A percentile compares a stretch with the other conserved stretches of the same genome.
Conservation (phyloP, 192 early-diverging fungal species). For the Dispira parvispora region DNA sequence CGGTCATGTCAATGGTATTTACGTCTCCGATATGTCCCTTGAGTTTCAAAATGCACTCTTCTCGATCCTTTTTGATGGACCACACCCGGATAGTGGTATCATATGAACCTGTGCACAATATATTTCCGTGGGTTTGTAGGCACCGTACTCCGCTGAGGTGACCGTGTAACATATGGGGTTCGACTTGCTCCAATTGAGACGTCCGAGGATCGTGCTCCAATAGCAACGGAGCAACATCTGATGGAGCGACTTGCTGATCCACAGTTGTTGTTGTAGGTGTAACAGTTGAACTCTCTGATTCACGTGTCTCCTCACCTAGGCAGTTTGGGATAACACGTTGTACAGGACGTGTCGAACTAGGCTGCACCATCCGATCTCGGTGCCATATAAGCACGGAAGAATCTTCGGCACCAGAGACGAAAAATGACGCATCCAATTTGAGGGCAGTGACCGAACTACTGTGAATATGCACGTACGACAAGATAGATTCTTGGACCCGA, state of each 20-base stretch:
- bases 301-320: too few relatives aligned
- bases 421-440: slow-evolving; percentile 1
- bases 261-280: too few relatives aligned
- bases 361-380: neutral
- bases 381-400: slow-evolving; percentile 1
- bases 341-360: neutral
- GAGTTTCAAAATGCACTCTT: slow-evolving; percentile 1
- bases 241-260: neutral
- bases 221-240: neutral
- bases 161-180: slow-evolving; percentile 1
- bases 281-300: too few relatives aligned
- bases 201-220: neutral
- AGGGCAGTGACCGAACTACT: slow-evolving; percentile 3
- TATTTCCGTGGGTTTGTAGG: neutral
- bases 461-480: neutral
- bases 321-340: too few relatives aligned
- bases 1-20: slow-evolving; percentile 3
- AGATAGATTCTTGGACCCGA: neutral
- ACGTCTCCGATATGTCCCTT: slow-evolving; percentile 2
- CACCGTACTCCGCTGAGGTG: slow-evolving; percentile 1
- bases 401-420: neutral
- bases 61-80: neutral
- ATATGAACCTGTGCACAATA: neutral
- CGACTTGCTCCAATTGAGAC: neutral
- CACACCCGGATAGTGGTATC: slow-evolving; percentile 2